Evolutionary conservation across 2,329 filamentous ascomycete genomes (phyloP).

Genomic region (Fusarium acutatum): DNA sequence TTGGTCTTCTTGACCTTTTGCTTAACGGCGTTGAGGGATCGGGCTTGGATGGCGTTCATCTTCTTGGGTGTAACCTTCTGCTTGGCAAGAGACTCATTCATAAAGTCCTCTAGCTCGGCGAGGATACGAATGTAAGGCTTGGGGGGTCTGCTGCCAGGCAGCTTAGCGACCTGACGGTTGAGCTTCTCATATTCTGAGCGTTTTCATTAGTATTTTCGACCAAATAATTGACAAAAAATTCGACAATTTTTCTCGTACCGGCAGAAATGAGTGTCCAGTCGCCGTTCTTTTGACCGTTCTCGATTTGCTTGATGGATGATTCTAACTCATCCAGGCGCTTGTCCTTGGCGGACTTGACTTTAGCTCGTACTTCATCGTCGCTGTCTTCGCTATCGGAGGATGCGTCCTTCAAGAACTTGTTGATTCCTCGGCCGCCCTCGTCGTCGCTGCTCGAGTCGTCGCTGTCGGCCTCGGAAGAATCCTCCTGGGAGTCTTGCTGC

Average conservation of each 20-base stretch:
- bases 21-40: slow-evolving; percentile 95
- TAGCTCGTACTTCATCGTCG: slow-evolving; percentile 83
- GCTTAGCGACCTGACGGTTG: slow-evolving; percentile 84
- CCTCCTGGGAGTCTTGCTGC: slow-evolving; percentile 55
- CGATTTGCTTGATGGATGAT: slow-evolving; percentile 86
- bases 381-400: slow-evolving; percentile 81
- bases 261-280: slow-evolving; percentile 94
- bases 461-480: slow-evolving; percentile 60
- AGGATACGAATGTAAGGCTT: slow-evolving; percentile 94
- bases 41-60: slow-evolving; percentile 96
- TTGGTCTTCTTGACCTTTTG: slow-evolving; percentile 99
- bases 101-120: slow-evolving; percentile 91
- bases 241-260: slow-evolving; percentile 60
- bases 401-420: slow-evolving; percentile 83
- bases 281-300: slow-evolving; percentile 96
- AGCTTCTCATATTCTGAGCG: slow-evolving; percentile 89
- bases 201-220: slow-evolving; percentile 18
- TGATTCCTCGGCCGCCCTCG: slow-evolving; percentile 75
- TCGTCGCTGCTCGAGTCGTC: slow-evolving; percentile 65
- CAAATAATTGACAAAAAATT: background rate
- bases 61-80: slow-evolving; percentile 97
- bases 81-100: slow-evolving; percentile 94
- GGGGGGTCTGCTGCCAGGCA: slow-evolving; percentile 79
- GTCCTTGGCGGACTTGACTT: slow-evolving; percentile 98
- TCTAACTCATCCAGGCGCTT: slow-evolving; percentile 96